Evolutionary conservation across 2,329 filamentous ascomycete genomes (phyloP).

Genomic region (Fusarium musae): DNA sequence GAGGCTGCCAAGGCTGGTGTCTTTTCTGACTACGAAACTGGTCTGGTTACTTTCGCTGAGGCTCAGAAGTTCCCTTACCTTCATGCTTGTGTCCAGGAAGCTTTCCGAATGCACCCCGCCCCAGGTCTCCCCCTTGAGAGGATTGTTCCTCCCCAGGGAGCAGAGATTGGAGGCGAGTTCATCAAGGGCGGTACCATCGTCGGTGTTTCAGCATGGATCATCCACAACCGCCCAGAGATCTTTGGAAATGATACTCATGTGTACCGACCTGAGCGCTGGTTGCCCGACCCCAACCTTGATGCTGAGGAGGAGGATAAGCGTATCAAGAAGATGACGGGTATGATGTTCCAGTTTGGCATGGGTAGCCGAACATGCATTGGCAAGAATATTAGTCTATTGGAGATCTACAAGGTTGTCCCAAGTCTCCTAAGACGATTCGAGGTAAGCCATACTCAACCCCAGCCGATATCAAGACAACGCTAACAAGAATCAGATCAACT

Average conservation of each 20-base stretch:
- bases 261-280: constrained; percentile 77
- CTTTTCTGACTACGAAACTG: constrained; percentile 63
- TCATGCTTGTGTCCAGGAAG: constrained; percentile 81
- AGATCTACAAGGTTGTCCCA: constrained; percentile 73
- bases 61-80: constrained; percentile 78
- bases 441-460: neutral
- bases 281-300: constrained; percentile 55
- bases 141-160: constrained; percentile 72
- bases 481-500: constrained; percentile 57
- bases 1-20: constrained; percentile 62
- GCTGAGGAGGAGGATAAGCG: constrained; percentile 57
- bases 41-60: constrained; percentile 76
- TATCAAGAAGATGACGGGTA: constrained; percentile 44
- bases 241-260: constrained; percentile 75
- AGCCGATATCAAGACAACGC: neutral
- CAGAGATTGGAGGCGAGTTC: constrained; percentile 69
- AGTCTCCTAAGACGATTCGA: constrained; percentile 42
- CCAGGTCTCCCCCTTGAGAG: constrained; percentile 79
- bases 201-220: constrained; percentile 79
- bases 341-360: constrained; percentile 72
- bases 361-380: constrained; percentile 77
- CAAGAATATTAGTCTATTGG: constrained; percentile 71
- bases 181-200: constrained; percentile 78
- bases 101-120: constrained; percentile 80
- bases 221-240: constrained; percentile 74